phyloP scores from a whole-genome alignment of 2,329 filamentous ascomycete species.

The Pochonia chlamydosporia region DNA sequence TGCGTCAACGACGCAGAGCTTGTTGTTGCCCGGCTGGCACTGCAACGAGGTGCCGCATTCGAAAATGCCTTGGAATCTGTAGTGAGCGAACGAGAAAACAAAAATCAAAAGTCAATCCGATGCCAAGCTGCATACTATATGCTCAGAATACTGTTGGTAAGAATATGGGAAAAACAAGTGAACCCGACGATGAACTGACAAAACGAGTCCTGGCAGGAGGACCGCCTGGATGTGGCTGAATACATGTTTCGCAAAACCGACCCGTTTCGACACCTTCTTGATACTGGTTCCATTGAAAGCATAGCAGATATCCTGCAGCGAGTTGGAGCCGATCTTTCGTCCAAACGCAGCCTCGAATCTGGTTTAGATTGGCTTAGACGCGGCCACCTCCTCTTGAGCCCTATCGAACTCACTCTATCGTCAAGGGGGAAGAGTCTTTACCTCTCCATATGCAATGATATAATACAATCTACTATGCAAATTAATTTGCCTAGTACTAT shows the following conservation, averaged over 20 bases:
- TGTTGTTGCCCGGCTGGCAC: constrained; percentile 50
- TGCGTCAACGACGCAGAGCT: constrained; percentile 46
- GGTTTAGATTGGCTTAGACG: constrained; percentile 71
- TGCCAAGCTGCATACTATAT: constrained; percentile 59
- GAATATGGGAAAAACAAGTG: constrained; percentile 12
- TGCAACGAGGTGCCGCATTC: constrained; percentile 53
- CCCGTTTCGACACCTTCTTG: constrained; percentile 30
- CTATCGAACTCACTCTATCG: constrained; percentile 48
- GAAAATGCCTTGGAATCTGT: neutral
- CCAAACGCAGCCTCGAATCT: constrained; percentile 43
- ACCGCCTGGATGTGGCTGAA: constrained; percentile 69
- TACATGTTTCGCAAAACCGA: constrained; percentile 63
- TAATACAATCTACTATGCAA: constrained; percentile 50
- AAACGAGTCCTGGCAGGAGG: constrained; percentile 65
- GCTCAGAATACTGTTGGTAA: constrained; percentile 61
- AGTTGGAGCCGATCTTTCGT: constrained; percentile 58
- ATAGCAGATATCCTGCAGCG: constrained; percentile 65
- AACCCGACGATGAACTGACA: constrained; percentile 10
- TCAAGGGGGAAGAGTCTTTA: constrained; percentile 58
- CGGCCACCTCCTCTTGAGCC: constrained; percentile 53
- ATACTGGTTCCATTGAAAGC: constrained; percentile 49
- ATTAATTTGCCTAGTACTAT: constrained; percentile 36
- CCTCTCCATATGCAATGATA: constrained; percentile 58
- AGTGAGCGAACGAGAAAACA: constrained; percentile 1
- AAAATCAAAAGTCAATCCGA: constrained; percentile 4